These are phyloP conservation scores for Zygosaccharomyces siamensis DNA, from an alignment of 805 yeast species.

Conservation along the genomic window DNA sequence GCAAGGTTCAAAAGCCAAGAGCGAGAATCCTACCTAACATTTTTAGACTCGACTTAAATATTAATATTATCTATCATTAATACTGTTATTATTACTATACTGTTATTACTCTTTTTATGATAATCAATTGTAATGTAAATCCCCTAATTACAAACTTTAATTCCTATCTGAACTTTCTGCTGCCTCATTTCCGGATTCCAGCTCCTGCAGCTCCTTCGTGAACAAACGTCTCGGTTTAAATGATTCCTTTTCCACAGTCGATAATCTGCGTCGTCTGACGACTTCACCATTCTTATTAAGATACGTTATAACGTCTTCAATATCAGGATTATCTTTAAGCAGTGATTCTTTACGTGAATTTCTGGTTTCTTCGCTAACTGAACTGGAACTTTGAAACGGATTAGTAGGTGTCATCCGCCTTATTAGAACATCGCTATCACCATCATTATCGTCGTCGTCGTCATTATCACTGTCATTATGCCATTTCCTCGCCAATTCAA, in stretches of 20 bases:
- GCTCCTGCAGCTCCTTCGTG: slow-evolving; percentile 16
- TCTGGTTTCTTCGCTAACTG: slow-evolving; percentile 15
- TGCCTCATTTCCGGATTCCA: slow-evolving; percentile 7
- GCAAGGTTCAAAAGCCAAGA: slow-evolving; percentile 18
- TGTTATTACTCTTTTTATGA: too few relatives aligned
- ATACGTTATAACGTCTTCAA: slow-evolving; percentile 26
- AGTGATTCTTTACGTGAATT: slow-evolving; percentile 15
- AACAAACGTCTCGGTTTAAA: slow-evolving; percentile 31
- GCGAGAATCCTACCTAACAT: slow-evolving; percentile 2
- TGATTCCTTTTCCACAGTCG: slow-evolving; percentile 21
- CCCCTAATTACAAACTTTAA: not conserved
- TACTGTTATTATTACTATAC: not conserved
- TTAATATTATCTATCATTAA: not conserved
- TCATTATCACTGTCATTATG: slow-evolving; percentile 24
- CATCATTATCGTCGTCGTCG: slow-evolving; percentile 11
- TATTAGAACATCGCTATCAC: slow-evolving; percentile 1
- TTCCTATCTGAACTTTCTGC: not conserved
- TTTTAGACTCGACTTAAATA: too few relatives aligned
- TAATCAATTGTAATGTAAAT: not conserved
- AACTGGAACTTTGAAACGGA: slow-evolving; percentile 15
- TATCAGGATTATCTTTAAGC: slow-evolving; percentile 18
- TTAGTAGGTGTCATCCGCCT: slow-evolving; percentile 6
- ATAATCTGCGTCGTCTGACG: slow-evolving; percentile 23
- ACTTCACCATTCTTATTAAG: slow-evolving; percentile 35
- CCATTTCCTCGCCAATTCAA: slow-evolving; percentile 35